Conservation (phyloP, 129 eudicot species). For the Lactuca saligna region DNA sequence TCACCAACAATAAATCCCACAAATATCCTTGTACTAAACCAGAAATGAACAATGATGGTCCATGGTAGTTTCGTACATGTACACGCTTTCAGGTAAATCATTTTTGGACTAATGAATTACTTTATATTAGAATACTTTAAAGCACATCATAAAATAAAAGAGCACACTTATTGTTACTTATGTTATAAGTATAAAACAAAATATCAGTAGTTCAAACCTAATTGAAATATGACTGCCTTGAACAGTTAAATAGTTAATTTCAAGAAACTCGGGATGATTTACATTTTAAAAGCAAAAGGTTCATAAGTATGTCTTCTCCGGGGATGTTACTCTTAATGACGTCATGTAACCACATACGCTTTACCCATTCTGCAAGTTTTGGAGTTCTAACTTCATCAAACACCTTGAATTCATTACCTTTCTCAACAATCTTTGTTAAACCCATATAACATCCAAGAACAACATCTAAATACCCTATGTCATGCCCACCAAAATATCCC, state of each 20-base stretch:
- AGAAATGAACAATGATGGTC: too few relatives aligned
- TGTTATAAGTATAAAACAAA: not conserved
- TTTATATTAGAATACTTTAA: too few relatives aligned
- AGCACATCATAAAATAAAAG: not conserved
- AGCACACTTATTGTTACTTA: not conserved
- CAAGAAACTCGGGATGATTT: not conserved
- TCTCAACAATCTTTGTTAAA: slow-evolving; percentile 37
- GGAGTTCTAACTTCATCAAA: slow-evolving; percentile 50
- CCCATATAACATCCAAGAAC: slow-evolving; percentile 51
- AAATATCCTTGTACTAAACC: too few relatives aligned
- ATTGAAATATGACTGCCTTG: not conserved
- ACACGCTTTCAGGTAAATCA: too few relatives aligned
- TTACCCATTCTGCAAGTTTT: slow-evolving; percentile 36
- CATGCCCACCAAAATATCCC: slow-evolving; percentile 53
- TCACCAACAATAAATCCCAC: too few relatives aligned
- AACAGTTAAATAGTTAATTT: not conserved
- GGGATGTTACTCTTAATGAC: slow-evolving; percentile 28
- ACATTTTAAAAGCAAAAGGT: slow-evolving; percentile 1
- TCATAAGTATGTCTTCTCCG: not conserved
- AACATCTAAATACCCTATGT: slow-evolving; percentile 53
- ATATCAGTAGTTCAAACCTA: not conserved
- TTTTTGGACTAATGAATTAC: too few relatives aligned
- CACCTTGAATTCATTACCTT: slow-evolving; percentile 17
- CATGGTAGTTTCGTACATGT: too few relatives aligned
- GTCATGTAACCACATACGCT: slow-evolving; percentile 20